These are phyloP conservation scores for Diospyros lotus DNA, from an alignment of 148 eudicot species.

Conservation along the genomic window DNA sequence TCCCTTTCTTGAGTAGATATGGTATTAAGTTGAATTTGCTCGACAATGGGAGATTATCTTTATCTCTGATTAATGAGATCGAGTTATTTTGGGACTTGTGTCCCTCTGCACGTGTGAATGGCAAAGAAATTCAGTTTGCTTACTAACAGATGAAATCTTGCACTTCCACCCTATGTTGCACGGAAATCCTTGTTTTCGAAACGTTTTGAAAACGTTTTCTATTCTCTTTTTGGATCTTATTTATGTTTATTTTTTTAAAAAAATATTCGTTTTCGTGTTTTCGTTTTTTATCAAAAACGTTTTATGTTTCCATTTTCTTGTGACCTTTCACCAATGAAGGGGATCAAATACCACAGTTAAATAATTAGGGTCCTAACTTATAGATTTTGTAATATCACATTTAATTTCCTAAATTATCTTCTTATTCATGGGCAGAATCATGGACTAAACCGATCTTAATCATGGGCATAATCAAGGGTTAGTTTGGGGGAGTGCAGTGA, in stretches of 20 bases:
- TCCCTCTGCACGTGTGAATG: not conserved
- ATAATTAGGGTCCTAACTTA: not conserved
- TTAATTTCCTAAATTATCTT: conserved; percentile 7
- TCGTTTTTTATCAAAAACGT: too few relatives aligned
- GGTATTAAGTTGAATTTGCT: too few relatives aligned
- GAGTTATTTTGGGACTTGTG: not conserved
- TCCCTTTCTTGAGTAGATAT: too few relatives aligned
- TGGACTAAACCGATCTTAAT: too few relatives aligned
- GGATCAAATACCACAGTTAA: not conserved
- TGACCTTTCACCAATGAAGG: not conserved
- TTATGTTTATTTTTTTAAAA: too few relatives aligned
- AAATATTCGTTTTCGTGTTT: too few relatives aligned
- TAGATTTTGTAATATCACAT: conserved; percentile 3
- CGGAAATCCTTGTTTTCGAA: too few relatives aligned
- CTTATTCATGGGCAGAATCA: not conserved
- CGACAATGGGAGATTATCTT: too few relatives aligned
- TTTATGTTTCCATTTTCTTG: too few relatives aligned
- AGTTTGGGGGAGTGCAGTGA: conserved; percentile 2
- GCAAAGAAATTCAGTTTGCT: not conserved
- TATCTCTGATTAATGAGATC: not conserved
- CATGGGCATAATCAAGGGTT: not conserved
- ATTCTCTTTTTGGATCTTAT: too few relatives aligned
- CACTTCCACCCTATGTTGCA: not conserved
- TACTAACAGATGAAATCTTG: conserved; percentile 1
- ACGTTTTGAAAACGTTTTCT: too few relatives aligned